Evolutionary conservation across 2,329 filamentous ascomycete species (phyloP), one percentile per base, ranked within the genome.

Genomic region (Tolypocladium capitatum): DNA sequence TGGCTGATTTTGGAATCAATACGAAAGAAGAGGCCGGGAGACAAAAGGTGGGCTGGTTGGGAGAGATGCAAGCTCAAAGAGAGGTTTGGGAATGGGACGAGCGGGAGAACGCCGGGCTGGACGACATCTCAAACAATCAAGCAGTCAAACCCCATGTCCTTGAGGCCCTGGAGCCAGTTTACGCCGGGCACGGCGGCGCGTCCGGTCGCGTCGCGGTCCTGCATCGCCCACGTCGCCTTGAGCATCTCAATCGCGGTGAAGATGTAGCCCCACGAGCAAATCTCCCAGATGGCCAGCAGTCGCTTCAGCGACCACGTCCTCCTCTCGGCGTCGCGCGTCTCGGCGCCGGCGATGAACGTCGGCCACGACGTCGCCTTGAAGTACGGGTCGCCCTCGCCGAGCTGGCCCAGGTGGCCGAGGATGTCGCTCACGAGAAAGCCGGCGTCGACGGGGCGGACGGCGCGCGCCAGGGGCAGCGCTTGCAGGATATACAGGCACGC

Each of bases 341-440:
- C 76, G 0, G 75, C 75, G 1, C 76, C 76, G 2, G 73, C 74
- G 30, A 80, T 69, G 52, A 80, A 79, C 0, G 75, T 66, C 1
- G 76, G 75, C 76, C 76, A 80, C n/a, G 72, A 72, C 3, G 75
- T 77, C 8, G 73, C 76, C 56, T 78, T 80, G 64, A 77, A 80
- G 38, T 78, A 67, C 7, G 70, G 68, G 54, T 76, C 73, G 3
- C 65, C 59, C 20, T 69, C 66, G 28, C 64, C 65, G 33, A 80
- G 68, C 46, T 66, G 62, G 6, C 68, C 70, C 24, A 80, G 63
- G 49, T 78, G 70, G n/a, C 61, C 54, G 2, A 78, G 61, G 34
- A 76, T 73, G 32, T 76, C 73, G 24, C 65, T 57, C 4, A 74
- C 70, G 2, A 80, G 66, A 9, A 71, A 55, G 42, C 68, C 58